Conservation (phyloP, 306 rosid genomes). For the Cicer bijugum region DNA sequence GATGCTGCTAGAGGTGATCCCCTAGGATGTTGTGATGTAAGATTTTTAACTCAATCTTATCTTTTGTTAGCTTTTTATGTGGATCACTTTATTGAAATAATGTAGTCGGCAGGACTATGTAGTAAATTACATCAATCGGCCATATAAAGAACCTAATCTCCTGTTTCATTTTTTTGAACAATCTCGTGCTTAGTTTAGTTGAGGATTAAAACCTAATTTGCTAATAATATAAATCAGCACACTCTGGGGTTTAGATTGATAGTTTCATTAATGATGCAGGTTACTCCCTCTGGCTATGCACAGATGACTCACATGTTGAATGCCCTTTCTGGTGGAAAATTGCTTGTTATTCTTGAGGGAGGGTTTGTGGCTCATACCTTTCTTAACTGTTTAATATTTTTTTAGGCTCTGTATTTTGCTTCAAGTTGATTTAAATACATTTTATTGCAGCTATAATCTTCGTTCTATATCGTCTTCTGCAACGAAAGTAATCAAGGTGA, state of each 20-base stretch:
- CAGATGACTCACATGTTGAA: slow-evolving; percentile 85
- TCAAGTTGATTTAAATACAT: slow-evolving; percentile 41
- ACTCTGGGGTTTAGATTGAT: slow-evolving; percentile 35
- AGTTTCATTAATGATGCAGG: slow-evolving; percentile 56
- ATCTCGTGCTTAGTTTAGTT: slow-evolving; percentile 21
- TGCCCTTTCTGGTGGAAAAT: slow-evolving; percentile 79
- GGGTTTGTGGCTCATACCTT: slow-evolving; percentile 73
- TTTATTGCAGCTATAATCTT: slow-evolving; percentile 85
- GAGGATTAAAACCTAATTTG: slow-evolving; percentile 26
- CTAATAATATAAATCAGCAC: slow-evolving; percentile 15
- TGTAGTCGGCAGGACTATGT: slow-evolving; percentile 17
- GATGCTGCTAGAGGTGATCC: slow-evolving; percentile 99
- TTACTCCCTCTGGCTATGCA: slow-evolving; percentile 93
- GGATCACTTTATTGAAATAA: slow-evolving; percentile 28
- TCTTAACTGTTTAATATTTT: slow-evolving; percentile 37
- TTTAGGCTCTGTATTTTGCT: slow-evolving; percentile 29
- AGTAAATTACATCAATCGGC: slow-evolving; percentile 31
- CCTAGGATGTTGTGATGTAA: slow-evolving; percentile 94
- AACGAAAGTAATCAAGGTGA: slow-evolving; percentile 87
- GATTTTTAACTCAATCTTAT: slow-evolving; percentile 32
- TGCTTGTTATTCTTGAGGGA: slow-evolving; percentile 97
- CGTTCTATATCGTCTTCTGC: slow-evolving; percentile 97
- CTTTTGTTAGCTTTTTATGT: neutral
- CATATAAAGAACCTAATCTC: slow-evolving; percentile 31
- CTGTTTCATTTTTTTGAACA: slow-evolving; percentile 18